Percentiles rank a stretch among this genome's conserved stretches.
Conservation (phyloP, 2,329 filamentous ascomycete species). For the Lachnellula cervina region DNA sequence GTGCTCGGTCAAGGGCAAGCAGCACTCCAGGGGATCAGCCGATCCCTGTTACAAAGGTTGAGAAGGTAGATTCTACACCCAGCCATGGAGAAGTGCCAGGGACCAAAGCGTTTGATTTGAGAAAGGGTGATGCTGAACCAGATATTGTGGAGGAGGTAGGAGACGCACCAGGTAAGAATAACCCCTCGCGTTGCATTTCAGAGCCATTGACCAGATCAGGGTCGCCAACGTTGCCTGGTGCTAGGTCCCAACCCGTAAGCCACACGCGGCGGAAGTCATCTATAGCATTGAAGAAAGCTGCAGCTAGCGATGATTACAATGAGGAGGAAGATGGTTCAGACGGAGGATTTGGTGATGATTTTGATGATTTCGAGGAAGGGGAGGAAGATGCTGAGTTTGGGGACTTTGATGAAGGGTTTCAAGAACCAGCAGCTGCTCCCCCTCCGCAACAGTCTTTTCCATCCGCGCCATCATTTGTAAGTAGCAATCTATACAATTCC, state of each 20-base stretch:
- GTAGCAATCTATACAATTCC: conserved; percentile 31
- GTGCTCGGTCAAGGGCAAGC: conserved; percentile 22
- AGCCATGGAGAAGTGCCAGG: conserved; percentile 58
- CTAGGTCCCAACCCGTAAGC: conserved; percentile 43
- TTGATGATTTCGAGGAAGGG: conserved; percentile 62
- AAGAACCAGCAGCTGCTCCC: conserved; percentile 44
- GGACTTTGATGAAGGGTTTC: conserved; percentile 59
- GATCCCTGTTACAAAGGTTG: conserved; percentile 53
- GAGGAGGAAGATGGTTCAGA: conserved; percentile 48
- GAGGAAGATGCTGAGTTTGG: conserved; percentile 45
- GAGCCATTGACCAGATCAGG: conserved; percentile 59
- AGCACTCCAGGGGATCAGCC: conserved; percentile 37
- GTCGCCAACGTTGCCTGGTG: conserved; percentile 46
- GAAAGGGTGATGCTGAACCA: conserved; percentile 53
- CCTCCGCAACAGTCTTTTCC: conserved; percentile 31
- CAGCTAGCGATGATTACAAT: conserved; percentile 54
- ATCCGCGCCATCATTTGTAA: conserved; percentile 39
- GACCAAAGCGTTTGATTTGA: conserved; percentile 51
- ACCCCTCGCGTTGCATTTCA: conserved; percentile 29
- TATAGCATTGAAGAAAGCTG: conserved; percentile 24
- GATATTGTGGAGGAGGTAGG: conserved; percentile 51
- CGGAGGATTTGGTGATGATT: conserved; percentile 59
- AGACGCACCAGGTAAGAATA: conserved; percentile 52
- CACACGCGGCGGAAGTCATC: conserved; percentile 34
- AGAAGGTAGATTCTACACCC: conserved; percentile 52